Conservation (phyloP, 202 grass and related monocot genomes). For the Setaria italica region DNA sequence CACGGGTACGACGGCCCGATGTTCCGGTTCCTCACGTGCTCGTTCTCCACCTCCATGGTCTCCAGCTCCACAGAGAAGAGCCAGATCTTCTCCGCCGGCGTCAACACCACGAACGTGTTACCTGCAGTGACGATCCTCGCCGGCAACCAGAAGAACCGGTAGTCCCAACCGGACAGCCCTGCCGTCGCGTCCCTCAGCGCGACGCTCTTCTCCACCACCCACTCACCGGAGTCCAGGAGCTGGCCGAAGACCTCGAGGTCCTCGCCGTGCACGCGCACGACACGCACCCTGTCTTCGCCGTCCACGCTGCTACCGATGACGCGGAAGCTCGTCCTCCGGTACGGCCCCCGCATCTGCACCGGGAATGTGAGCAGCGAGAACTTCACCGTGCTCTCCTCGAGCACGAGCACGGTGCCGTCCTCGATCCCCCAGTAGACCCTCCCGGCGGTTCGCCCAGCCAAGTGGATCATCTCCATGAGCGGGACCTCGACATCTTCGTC, state of each 20-base stretch:
- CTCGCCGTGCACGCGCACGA: slow-evolving; percentile 5
- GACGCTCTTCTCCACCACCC: slow-evolving; percentile 40
- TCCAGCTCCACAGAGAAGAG: slow-evolving; percentile 47
- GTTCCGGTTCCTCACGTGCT: slow-evolving; percentile 16
- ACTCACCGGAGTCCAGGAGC: neutral
- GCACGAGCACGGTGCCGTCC: slow-evolving; percentile 13
- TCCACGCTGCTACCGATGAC: slow-evolving; percentile 1
- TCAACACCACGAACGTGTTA: neutral
- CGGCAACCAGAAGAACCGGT: neutral
- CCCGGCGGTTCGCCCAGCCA: neutral
- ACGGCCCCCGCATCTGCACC: neutral
- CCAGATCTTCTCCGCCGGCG: slow-evolving; percentile 18
- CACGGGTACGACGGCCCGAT: slow-evolving; percentile 8
- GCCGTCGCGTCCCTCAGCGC: neutral
- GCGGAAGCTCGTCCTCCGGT: neutral
- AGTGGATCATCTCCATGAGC: neutral
- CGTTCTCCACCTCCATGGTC: neutral
- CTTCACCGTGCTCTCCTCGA: neutral
- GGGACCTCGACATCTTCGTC: neutral
- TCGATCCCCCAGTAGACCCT: slow-evolving; percentile 15
- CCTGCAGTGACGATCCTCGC: slow-evolving; percentile 7
- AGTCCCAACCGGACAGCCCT: neutral
- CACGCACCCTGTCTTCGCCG: neutral
- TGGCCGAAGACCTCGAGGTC: slow-evolving; percentile 7
- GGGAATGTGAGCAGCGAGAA: slow-evolving; percentile 35